These are phyloP conservation scores for Kuraishia molischiana DNA, from an alignment of 805 yeast genomes.

Conservation along the genomic window DNA sequence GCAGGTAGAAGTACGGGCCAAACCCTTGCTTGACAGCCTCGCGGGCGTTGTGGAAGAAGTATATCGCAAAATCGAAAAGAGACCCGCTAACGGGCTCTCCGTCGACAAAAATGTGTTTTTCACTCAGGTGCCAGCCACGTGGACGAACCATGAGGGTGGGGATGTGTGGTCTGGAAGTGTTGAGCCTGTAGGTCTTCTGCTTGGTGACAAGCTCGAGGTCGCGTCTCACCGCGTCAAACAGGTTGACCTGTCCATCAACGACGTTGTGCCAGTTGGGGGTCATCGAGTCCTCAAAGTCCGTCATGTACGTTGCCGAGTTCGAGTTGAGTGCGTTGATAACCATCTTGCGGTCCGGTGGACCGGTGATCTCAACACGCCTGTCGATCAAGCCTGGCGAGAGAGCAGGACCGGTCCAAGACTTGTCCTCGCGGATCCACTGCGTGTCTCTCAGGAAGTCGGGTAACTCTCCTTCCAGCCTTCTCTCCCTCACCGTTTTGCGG, in stretches of 20 bases:
- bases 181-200: constrained; percentile 28
- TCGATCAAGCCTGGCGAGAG: constrained; percentile 65
- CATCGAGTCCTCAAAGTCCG: constrained; percentile 66
- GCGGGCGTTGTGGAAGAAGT: constrained; percentile 59
- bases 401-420: constrained; percentile 68
- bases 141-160: constrained; percentile 49
- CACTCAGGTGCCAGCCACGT: constrained; percentile 69
- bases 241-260: constrained; percentile 61
- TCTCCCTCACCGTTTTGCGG: constrained; percentile 43
- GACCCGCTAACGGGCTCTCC: constrained; percentile 61
- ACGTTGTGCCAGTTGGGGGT: constrained; percentile 67
- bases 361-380: constrained; percentile 68
- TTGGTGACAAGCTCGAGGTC: constrained; percentile 28
- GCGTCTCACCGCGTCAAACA: constrained; percentile 59
- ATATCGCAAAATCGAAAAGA: constrained; percentile 60
- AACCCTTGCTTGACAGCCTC: constrained; percentile 52
- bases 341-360: constrained; percentile 76
- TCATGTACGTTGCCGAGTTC: constrained; percentile 64
- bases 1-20: constrained; percentile 74
- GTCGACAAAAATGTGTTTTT: constrained; percentile 55
- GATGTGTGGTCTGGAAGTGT: constrained; percentile 36
- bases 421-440: constrained; percentile 56
- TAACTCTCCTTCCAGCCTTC: constrained; percentile 50
- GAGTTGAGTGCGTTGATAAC: constrained; percentile 74
- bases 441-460: constrained; percentile 71